Conservation (phyloP, 305 asterid species). For the Fraxinus paxiana region DNA sequence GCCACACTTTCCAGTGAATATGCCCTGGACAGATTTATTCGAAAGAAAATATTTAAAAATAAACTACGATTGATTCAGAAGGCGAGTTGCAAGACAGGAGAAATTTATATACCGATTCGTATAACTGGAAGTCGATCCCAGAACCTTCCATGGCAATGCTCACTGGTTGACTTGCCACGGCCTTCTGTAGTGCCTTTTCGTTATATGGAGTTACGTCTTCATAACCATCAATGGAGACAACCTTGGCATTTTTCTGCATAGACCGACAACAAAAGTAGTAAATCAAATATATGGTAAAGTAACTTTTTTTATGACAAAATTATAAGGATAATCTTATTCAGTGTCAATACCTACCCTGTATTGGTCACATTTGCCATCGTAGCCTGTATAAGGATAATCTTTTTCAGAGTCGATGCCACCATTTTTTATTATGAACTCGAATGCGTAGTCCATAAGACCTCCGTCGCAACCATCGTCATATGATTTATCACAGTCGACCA, state of each 20-base stretch:
- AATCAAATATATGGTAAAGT: background rate
- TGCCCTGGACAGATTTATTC: constrained; percentile 42
- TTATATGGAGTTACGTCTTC: constrained; percentile 50
- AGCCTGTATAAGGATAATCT: constrained; percentile 21
- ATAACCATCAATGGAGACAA: constrained; percentile 59
- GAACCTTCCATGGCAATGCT: constrained; percentile 81
- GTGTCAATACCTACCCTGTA: constrained; percentile 41
- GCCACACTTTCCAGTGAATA: constrained; percentile 73
- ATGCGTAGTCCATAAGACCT: constrained; percentile 22
- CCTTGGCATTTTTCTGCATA: constrained; percentile 70
- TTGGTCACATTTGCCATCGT: constrained; percentile 61
- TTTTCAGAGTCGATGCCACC: constrained; percentile 21
- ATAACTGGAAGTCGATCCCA: constrained; percentile 73
- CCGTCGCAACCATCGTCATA: constrained; percentile 22
- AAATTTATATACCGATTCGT: constrained; percentile 42
- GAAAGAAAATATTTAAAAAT: background rate
- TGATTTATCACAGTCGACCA: constrained; percentile 24
- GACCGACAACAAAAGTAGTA: background rate
- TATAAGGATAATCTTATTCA: background rate
- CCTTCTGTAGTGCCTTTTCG: constrained; percentile 57
- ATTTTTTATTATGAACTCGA: constrained; percentile 21
- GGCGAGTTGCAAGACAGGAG: background rate
- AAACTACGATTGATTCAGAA: background rate
- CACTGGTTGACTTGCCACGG: constrained; percentile 54
- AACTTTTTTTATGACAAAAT: too few relatives aligned